Base-by-base conservation (phyloP, 768 basidiomycete species). In the Phylloporus sp. region DNA sequence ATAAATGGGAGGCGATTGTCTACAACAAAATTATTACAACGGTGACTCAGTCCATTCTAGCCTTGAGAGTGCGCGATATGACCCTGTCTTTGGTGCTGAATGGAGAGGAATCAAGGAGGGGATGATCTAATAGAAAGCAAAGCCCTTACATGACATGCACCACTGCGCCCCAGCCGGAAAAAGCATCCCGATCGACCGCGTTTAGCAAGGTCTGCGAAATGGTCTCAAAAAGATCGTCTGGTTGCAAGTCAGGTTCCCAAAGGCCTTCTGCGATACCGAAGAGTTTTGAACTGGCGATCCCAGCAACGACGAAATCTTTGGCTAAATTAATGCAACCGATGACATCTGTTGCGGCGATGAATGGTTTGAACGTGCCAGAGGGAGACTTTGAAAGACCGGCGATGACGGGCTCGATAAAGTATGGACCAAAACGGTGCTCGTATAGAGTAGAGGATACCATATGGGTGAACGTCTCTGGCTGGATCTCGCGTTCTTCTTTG, bases 201-300 rank as follows among this genome's bases (percentile, higher is more conserved):
- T 94, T 98, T 67, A 98, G 67, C 50, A 99, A 69, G 7, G 93
- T 94, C 68, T 99, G 96, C 23, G 90, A 92, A 60, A 97, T 93
- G 3, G 96, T 98, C 74, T 99, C 96, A 61, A 99, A 99, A 37
- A 99, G 72, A 66, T 98, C 96, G 61, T 98, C 96, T 13, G 94
- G 82, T 63, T 85, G 93, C 65, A 99, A 73, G 66, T 93, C 90
- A 9, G 95, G 93, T 69, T 99, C 96, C 96, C 96, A 99, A 24
- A 99, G 77, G 3, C 93, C 92, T 68, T 99, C 96, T 33, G 96
- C 96, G 42, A 95, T 84, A 85, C 96, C 96, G 59, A 84, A 96
- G 54, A 99, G 69, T 71, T 97, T 97, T 51, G 82, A 75, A 60
- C 84, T 84, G 18, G 96, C 95, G 1, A 92, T 92, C 27, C 96